A percentile compares a stretch with the other conserved stretches of the same genome.
Conservation (phyloP, 768 basidiomycete species). For the Xerocomus spinulosus region DNA sequence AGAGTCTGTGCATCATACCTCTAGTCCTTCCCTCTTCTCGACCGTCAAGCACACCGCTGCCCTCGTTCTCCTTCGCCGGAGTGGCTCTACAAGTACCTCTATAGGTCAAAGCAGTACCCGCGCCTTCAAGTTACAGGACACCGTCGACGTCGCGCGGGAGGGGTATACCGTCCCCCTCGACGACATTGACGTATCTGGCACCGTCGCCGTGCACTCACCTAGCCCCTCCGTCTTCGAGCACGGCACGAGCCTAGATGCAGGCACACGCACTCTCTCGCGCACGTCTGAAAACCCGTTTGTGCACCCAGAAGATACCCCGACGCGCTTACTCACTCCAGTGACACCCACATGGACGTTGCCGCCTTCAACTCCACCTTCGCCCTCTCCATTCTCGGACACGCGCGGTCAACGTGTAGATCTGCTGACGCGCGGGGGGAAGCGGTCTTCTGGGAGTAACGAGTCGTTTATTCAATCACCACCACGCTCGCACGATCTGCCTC, state of each 20-base stretch:
- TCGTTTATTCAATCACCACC: slow-evolving; percentile 38
- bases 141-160: slow-evolving; percentile 37
- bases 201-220: slow-evolving; percentile 34
- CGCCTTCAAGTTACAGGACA: slow-evolving; percentile 47
- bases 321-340: not conserved
- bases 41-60: slow-evolving; percentile 58
- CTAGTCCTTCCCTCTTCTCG: slow-evolving; percentile 45
- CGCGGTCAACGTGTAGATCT: slow-evolving; percentile 14
- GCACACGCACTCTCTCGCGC: not conserved
- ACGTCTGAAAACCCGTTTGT: slow-evolving; percentile 43
- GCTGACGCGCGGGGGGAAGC: not conserved
- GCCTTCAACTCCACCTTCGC: slow-evolving; percentile 7
- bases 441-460: slow-evolving; percentile 5
- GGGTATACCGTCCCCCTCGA: slow-evolving; percentile 46
- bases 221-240: slow-evolving; percentile 19
- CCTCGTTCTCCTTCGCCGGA: slow-evolving; percentile 48
- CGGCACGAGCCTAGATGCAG: slow-evolving; percentile 9
- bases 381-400: slow-evolving; percentile 37
- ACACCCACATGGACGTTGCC: slow-evolving; percentile 1
- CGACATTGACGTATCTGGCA: slow-evolving; percentile 41
- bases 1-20: slow-evolving; percentile 38
- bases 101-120: slow-evolving; percentile 31
- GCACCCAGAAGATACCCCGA: slow-evolving; percentile 20
- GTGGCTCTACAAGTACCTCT: slow-evolving; percentile 28
- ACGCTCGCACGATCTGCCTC: slow-evolving; percentile 56